Percentiles rank a stretch among this genome's conserved stretches.
phyloP scores from a whole-genome alignment of 192 early-diverging fungal genomes.

The Dimargaris cristalligena region DNA sequence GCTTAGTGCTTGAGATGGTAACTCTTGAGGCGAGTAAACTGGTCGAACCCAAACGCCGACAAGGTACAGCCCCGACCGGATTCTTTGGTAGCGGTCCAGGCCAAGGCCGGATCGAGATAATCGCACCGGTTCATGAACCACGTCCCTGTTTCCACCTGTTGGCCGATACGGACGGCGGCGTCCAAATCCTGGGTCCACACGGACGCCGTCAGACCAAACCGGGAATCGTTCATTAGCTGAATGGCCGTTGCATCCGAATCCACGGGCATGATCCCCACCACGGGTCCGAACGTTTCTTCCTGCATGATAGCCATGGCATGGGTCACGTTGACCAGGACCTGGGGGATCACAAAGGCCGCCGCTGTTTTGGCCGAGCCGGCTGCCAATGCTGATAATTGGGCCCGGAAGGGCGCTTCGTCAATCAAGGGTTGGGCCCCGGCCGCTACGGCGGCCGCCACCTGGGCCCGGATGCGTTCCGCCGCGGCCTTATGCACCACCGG shows the following conservation, averaged over 20 bases:
- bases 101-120: conserved; percentile 61
- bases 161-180: conserved; percentile 39
- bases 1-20: conserved; percentile 9
- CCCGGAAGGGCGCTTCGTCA: conserved; percentile 33
- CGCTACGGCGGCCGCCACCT: conserved; percentile 41
- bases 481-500: conserved; percentile 50
- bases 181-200: conserved; percentile 57
- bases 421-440: conserved; percentile 46
- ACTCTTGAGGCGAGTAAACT: conserved; percentile 29
- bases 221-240: conserved; percentile 59
- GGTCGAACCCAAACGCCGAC: conserved; percentile 52
- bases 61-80: conserved; percentile 54
- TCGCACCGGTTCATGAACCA: conserved; percentile 76
- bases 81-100: conserved; percentile 65
- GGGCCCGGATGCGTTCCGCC: conserved; percentile 49
- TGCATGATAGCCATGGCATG: conserved; percentile 60
- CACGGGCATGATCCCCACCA: conserved; percentile 60
- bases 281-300: conserved; percentile 74
- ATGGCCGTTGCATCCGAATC: conserved; percentile 56
- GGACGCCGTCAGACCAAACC: conserved; percentile 61
- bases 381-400: conserved; percentile 2
- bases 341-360: conserved; percentile 56
- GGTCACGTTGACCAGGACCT: conserved; percentile 53
- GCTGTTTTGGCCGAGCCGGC: conserved; percentile 15
- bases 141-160: conserved; percentile 55